phyloP scores from a whole-genome alignment of 2,329 filamentous ascomycete genomes.

The Penicillium verrucosum region DNA sequence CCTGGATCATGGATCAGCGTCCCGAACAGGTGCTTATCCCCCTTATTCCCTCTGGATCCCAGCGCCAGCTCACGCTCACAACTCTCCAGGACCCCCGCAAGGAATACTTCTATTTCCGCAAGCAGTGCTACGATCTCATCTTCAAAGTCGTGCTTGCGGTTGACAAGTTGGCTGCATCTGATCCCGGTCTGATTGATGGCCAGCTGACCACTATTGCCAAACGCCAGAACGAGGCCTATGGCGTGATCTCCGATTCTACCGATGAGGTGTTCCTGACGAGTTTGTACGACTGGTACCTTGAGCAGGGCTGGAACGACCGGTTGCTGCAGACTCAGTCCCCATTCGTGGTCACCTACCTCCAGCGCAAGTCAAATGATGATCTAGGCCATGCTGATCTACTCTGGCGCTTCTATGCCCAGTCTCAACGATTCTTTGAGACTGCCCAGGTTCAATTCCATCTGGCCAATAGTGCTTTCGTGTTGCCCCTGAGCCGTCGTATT shows the following conservation, averaged over 20 bases:
- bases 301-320: slow-evolving; percentile 77
- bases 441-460: slow-evolving; percentile 81
- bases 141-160: slow-evolving; percentile 76
- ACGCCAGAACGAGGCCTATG: slow-evolving; percentile 82
- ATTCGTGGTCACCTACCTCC: slow-evolving; percentile 81
- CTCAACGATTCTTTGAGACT: slow-evolving; percentile 78
- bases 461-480: slow-evolving; percentile 74
- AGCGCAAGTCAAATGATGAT: slow-evolving; percentile 69
- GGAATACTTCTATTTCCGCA: slow-evolving; percentile 66
- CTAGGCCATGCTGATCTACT: slow-evolving; percentile 82
- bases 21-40: slow-evolving; percentile 52
- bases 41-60: slow-evolving; percentile 1
- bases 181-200: slow-evolving; percentile 74
- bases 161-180: slow-evolving; percentile 65
- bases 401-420: slow-evolving; percentile 87
- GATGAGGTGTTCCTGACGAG: slow-evolving; percentile 95
- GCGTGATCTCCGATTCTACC: slow-evolving; percentile 79
- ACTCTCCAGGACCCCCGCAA: slow-evolving; percentile 60
- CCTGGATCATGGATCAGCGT: slow-evolving; percentile 82
- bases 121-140: slow-evolving; percentile 80
- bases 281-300: slow-evolving; percentile 97
- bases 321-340: slow-evolving; percentile 80
- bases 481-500: slow-evolving; percentile 81
- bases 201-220: slow-evolving; percentile 71
- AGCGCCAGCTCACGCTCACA: slow-evolving; percentile 15